phyloP scores from a whole-genome alignment of 129 eudicot genomes.

The Saussurea involucrata region DNA sequence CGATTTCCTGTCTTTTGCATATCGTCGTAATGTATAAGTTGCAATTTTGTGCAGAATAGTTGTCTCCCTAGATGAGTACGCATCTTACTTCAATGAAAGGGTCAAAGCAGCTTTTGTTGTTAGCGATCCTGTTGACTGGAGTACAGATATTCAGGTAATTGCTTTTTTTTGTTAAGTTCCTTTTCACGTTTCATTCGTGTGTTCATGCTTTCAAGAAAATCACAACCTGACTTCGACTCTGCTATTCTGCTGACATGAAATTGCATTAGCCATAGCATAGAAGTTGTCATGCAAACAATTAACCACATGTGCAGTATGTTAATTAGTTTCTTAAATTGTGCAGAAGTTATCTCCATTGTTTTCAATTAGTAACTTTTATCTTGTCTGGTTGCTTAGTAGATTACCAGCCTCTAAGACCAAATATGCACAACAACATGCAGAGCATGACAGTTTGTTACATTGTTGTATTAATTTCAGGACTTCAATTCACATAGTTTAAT shows the following conservation, averaged over 20 bases:
- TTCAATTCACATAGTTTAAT: neutral
- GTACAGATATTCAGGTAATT: slow-evolving; percentile 69
- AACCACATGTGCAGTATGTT: neutral
- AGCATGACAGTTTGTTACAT: neutral
- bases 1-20: slow-evolving; percentile 8
- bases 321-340: neutral
- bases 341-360: neutral
- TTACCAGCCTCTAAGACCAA: neutral
- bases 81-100: slow-evolving; percentile 43
- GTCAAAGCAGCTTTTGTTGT: slow-evolving; percentile 70
- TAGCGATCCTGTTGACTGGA: slow-evolving; percentile 78
- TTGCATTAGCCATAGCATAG: neutral
- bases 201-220: neutral
- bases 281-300: neutral
- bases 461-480: neutral
- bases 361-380: neutral
- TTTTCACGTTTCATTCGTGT: neutral
- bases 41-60: slow-evolving; percentile 40
- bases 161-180: neutral
- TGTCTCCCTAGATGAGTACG: slow-evolving; percentile 58
- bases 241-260: neutral
- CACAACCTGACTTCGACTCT: neutral
- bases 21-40: slow-evolving; percentile 15
- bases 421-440: neutral
- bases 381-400: neutral